Evolutionary conservation across 495 filamentous ascomycete species (phyloP).

Genomic region (Penicillium alfredii): DNA sequence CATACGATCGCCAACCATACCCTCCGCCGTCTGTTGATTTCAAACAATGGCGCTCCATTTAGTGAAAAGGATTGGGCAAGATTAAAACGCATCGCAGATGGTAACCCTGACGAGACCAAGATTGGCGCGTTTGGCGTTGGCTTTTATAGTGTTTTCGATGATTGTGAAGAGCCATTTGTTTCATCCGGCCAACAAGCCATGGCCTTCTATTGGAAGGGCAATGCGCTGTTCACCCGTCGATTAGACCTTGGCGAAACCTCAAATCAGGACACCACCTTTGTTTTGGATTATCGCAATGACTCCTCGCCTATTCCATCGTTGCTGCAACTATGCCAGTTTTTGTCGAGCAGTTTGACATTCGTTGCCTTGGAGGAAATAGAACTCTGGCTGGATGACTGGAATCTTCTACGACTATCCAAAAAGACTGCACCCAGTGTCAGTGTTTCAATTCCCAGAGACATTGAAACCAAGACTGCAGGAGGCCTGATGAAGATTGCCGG

Average conservation of each 20-base stretch:
- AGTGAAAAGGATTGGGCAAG: constrained; percentile 84
- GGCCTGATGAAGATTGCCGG: constrained; percentile 73
- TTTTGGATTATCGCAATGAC: constrained; percentile 84
- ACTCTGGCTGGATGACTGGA: constrained; percentile 83
- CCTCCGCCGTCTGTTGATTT: constrained; percentile 71
- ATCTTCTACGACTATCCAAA: constrained; percentile 69
- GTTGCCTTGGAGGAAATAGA: constrained; percentile 83
- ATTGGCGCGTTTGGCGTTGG: constrained; percentile 98
- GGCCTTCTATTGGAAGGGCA: constrained; percentile 99
- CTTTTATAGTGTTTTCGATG: constrained; percentile 97
- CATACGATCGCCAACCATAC: constrained; percentile 81
- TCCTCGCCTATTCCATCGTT: constrained; percentile 80
- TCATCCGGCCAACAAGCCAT: constrained; percentile 86
- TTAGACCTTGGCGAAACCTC: constrained; percentile 61
- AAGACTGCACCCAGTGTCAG: constrained; percentile 69
- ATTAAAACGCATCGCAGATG: constrained; percentile 93
- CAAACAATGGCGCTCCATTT: constrained; percentile 86
- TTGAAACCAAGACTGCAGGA: constrained; percentile 75
- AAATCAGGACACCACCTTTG: constrained; percentile 73
- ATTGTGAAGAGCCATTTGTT: constrained; percentile 95
- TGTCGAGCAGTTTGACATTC: constrained; percentile 93
- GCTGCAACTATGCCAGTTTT: constrained; percentile 79
- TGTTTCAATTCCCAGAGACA: constrained; percentile 68
- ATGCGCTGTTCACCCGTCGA: constrained; percentile 84
- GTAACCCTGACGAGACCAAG: constrained; percentile 97